These are phyloP conservation scores for Colletotrichum tropicale DNA, from an alignment of 2,329 filamentous ascomycete genomes.

Conservation along the genomic window DNA sequence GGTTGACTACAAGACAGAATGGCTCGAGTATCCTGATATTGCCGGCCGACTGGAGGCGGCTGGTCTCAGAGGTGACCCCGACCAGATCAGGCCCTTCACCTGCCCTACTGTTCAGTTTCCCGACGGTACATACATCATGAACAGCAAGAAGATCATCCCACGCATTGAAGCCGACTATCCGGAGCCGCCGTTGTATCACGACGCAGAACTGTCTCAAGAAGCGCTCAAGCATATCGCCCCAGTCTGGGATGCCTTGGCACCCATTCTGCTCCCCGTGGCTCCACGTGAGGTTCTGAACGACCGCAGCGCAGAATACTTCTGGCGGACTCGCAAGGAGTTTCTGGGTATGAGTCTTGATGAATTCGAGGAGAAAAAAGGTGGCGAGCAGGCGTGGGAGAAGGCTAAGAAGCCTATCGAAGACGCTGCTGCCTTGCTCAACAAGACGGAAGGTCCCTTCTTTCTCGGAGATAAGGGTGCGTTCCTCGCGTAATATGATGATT, in stretches of 20 bases:
- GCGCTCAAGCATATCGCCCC: constrained; percentile 44
- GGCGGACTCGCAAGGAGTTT: constrained; percentile 49
- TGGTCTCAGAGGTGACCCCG: constrained; percentile 50
- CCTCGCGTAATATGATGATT: too few species aligned
- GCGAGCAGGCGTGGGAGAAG: constrained; percentile 52
- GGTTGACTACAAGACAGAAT: constrained; percentile 71
- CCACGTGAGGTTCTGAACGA: constrained; percentile 56
- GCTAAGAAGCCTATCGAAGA: constrained; percentile 39
- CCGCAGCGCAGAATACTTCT: constrained; percentile 59
- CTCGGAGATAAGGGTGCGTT: constrained; percentile 54
- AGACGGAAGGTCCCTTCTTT: constrained; percentile 67
- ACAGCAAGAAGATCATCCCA: constrained; percentile 64
- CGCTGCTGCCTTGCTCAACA: constrained; percentile 52
- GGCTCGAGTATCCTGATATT: constrained; percentile 73
- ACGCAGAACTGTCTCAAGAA: constrained; percentile 52
- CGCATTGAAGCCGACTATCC: constrained; percentile 65
- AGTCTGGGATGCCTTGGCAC: constrained; percentile 35
- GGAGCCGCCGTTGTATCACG: constrained; percentile 60
- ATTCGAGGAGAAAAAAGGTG: constrained; percentile 49
- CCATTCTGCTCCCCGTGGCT: constrained; percentile 52
- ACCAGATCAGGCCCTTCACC: constrained; percentile 47
- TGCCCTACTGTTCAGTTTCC: constrained; percentile 61
- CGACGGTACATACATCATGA: constrained; percentile 66
- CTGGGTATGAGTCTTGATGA: constrained; percentile 60
- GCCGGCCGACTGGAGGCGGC: constrained; percentile 52